Conservation (phyloP, 176 grass and related monocot genomes). For the Eremochloa ophiuroides region DNA sequence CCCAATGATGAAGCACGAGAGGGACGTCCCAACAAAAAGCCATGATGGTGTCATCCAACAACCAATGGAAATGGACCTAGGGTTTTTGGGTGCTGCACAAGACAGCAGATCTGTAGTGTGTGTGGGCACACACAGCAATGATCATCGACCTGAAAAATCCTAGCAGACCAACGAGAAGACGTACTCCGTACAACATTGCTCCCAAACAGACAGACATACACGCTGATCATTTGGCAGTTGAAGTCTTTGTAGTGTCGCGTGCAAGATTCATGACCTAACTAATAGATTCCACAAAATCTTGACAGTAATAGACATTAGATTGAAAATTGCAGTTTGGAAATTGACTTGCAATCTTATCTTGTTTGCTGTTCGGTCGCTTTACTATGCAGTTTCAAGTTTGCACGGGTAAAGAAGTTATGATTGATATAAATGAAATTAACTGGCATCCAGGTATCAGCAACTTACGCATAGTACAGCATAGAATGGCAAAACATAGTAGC, state of each 20-base stretch:
- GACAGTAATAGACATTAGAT: neutral
- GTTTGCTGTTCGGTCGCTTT: neutral
- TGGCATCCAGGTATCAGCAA: neutral
- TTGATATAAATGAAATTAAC: neutral
- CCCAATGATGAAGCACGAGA: constrained; percentile 44
- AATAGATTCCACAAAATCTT: neutral
- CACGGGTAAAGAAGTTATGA: neutral
- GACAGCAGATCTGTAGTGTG: constrained; percentile 1
- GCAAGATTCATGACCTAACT: neutral
- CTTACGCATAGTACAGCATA: neutral
- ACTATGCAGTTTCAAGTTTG: neutral
- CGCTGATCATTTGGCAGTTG: neutral
- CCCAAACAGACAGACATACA: constrained; percentile 11
- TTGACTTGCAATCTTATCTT: neutral
- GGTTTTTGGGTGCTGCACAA: constrained; percentile 22
- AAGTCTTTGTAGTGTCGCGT: neutral
- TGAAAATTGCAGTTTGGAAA: neutral
- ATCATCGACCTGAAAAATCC: constrained; percentile 31
- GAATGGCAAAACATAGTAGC: neutral
- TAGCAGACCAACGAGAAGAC: neutral
- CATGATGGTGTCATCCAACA: constrained; percentile 41
- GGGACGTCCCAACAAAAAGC: constrained; percentile 43
- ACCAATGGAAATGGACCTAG: constrained; percentile 48
- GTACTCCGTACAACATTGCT: constrained; percentile 3
- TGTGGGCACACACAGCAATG: constrained; percentile 1